Percentiles rank a stretch among this genome's conserved stretches.
Conservation (phyloP, 352 stramenopile species). For the Pythium grandisporangium region DNA sequence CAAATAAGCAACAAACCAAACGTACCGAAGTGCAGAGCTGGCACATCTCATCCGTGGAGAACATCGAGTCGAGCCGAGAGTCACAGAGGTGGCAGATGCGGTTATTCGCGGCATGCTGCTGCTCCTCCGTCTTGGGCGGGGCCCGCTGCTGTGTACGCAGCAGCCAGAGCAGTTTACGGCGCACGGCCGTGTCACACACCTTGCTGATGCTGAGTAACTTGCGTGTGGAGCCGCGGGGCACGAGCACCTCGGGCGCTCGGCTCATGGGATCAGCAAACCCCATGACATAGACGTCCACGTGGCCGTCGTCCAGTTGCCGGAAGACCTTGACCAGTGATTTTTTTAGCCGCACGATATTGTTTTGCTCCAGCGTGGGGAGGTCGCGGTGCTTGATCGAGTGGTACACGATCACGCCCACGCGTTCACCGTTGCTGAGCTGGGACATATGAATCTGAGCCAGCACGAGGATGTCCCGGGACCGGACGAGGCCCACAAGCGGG, state of each 20-base stretch:
- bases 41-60: too few species aligned
- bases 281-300: slow-evolving; percentile 34
- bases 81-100: slow-evolving; percentile 2
- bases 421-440: slow-evolving; percentile 26
- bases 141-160: slow-evolving; percentile 13
- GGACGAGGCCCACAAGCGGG: slow-evolving; percentile 19
- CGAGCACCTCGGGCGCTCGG: slow-evolving; percentile 19
- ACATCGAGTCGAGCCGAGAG: neutral
- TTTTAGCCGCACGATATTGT: slow-evolving; percentile 23
- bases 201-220: slow-evolving; percentile 10
- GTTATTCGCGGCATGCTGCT: neutral
- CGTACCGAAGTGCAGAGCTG: too few species aligned
- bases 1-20: too few species aligned
- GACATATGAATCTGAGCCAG: slow-evolving; percentile 21
- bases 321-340: slow-evolving; percentile 29
- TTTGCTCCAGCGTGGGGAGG: slow-evolving; percentile 18
- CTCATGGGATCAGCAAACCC: slow-evolving; percentile 26
- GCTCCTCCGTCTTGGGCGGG: neutral
- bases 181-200: slow-evolving; percentile 20
- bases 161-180: slow-evolving; percentile 39
- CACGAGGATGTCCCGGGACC: slow-evolving; percentile 33
- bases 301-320: slow-evolving; percentile 22
- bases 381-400: slow-evolving; percentile 35
- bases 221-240: slow-evolving; percentile 21
- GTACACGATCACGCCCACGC: slow-evolving; percentile 28